A percentile compares a stretch with the other conserved stretches of the same genome.
phyloP scores from a whole-genome alignment of 129 eudicot genomes.

The Ambrosia trifida region DNA sequence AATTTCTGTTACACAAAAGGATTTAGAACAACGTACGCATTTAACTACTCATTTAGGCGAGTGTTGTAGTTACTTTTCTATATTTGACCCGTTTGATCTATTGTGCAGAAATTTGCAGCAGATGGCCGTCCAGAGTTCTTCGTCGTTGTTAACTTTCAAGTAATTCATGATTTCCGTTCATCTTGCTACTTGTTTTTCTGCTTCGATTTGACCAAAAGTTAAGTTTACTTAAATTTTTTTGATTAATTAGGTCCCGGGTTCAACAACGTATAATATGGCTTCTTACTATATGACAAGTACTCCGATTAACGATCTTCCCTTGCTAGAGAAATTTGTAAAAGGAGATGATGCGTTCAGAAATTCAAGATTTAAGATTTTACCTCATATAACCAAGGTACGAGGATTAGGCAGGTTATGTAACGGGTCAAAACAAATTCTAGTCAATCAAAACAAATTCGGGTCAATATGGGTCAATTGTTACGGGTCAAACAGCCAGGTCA shows the following conservation, averaged over 20 bases:
- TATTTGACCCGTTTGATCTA: not conserved
- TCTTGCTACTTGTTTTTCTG: not conserved
- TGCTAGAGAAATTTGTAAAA: conserved; percentile 58
- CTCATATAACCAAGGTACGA: conserved; percentile 54
- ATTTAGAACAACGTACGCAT: not conserved
- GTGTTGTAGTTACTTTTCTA: not conserved
- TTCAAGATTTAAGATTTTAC: conserved; percentile 71
- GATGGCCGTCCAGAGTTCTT: conserved; percentile 67
- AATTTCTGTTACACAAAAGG: not conserved
- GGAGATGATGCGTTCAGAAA: conserved; percentile 73
- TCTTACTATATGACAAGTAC: conserved; percentile 49
- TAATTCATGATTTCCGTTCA: conserved; percentile 17
- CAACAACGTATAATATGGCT: conserved; percentile 52
- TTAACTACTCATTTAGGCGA: not conserved
- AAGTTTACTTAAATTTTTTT: not conserved
- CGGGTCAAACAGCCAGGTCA: not conserved
- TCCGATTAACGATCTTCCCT: conserved; percentile 51
- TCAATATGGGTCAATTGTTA: not conserved
- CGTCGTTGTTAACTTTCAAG: conserved; percentile 61
- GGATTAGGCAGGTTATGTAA: not conserved
- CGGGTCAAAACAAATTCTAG: not conserved
- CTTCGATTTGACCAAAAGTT: not conserved
- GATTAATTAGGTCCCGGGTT: conserved; percentile 55
- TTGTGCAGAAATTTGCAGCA: conserved; percentile 64
- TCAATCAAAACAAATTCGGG: not conserved